Base-by-base conservation (phyloP, 305 asterid species). In the Solanum hybrid region DNA sequence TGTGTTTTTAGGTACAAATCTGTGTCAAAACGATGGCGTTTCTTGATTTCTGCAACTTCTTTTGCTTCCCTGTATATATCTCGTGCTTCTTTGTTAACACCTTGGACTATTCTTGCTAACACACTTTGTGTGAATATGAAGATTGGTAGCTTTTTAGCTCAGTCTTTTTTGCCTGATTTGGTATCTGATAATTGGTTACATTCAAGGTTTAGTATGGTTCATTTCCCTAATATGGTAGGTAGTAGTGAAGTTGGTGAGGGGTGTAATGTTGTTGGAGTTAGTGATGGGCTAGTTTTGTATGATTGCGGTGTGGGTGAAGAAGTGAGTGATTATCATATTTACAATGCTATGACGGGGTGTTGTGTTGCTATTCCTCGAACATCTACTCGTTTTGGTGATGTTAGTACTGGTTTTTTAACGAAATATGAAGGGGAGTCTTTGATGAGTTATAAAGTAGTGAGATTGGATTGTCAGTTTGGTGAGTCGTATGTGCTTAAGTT, bases 1-100 rank as follows among this genome's bases (percentile, higher is more conserved):
- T 87, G 84, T 73, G 84, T 87, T 17, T 87, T 87, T 31, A 87
- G 84, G 89, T 87, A 87, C 82, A 87, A 87, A 73, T 87, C 39
- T 87, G 89, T 87, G 3, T 87, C 89, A 72, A 87, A 87, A 45
- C 84, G 68, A 8, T 87, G 80, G 39, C 31, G 79, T 38, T 73
- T 79, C 31, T 73, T 87, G 8, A 87, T 73, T 38, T 87, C 89
- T 77, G 7, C 65, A 20, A 36, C 89, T 70, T 73, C 73, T 77
- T 87, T 87, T 87, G 84, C 68, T 9, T 41, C 51, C 7, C 20
- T 73, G 29, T 73, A 87, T 72, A 10, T 75, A 27, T 38, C 84
- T 87, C 34, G 38, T 36, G 31, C 88, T 31, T 31, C 88, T 84
- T 10, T 84, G 38, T 5, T 84, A 70, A 6, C 65, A 31, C 89